Percentiles rank a stretch among this genome's conserved stretches.
Conservation (phyloP, 2,329 filamentous ascomycete species). For the Dichotomopilus funicola region DNA sequence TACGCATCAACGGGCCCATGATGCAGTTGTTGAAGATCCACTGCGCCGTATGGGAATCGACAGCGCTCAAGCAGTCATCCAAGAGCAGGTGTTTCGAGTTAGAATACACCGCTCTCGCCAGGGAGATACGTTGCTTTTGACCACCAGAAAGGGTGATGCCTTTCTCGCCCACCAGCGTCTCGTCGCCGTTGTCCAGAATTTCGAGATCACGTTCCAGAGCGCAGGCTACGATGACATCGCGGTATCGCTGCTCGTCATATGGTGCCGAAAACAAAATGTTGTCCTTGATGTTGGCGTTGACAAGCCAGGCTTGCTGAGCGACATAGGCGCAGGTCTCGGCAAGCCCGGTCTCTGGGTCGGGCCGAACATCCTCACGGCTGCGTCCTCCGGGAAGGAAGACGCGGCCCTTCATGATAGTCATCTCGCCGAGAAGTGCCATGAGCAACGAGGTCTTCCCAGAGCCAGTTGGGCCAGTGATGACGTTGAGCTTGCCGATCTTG, state of each 20-base stretch:
- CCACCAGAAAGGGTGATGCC: constrained; percentile 94
- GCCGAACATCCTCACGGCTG: constrained; percentile 76
- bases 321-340: constrained; percentile 94
- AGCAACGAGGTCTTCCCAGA: constrained; percentile 93
- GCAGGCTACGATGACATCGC: constrained; percentile 82
- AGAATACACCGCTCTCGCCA: constrained; percentile 95
- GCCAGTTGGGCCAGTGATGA: constrained; percentile 88
- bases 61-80: constrained; percentile 92
- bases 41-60: constrained; percentile 94
- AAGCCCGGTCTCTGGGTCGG: constrained; percentile 76
- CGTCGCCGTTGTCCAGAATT: constrained; percentile 85
- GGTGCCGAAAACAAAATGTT: constrained; percentile 89
- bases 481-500: constrained; percentile 76
- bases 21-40: constrained; percentile 97
- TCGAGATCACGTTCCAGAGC: constrained; percentile 85
- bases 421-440: constrained; percentile 94
- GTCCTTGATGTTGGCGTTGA: constrained; percentile 91
- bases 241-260: constrained; percentile 76
- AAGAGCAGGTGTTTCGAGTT: constrained; percentile 85
- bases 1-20: constrained; percentile 78
- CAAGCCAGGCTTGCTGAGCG: constrained; percentile 92
- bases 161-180: constrained; percentile 93
- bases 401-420: constrained; percentile 75
- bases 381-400: constrained; percentile 81
- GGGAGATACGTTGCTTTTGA: constrained; percentile 93